Evolutionary conservation across 495 filamentous ascomycete species (phyloP).

Genomic region (Aspergillus cavernicola): DNA sequence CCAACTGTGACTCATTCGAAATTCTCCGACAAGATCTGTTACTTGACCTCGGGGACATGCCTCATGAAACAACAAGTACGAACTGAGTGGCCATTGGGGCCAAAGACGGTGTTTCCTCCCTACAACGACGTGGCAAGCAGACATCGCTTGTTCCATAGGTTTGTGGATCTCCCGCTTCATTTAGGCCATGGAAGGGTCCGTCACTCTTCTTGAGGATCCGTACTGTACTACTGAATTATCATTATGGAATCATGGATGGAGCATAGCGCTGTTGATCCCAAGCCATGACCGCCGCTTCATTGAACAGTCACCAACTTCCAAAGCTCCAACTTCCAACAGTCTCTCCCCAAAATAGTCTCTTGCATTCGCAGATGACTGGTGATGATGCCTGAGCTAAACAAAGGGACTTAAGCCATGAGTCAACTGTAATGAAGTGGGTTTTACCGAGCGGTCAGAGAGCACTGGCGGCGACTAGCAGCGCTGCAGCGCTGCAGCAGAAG

Average conservation of each 20-base stretch:
- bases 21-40: not conserved
- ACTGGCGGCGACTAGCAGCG: conserved; percentile 24
- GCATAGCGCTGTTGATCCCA: not conserved
- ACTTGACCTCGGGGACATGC: not conserved
- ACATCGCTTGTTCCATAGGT: conserved; percentile 12
- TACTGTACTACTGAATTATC: not conserved
- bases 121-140: conserved; percentile 24
- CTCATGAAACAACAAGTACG: conserved; percentile 7
- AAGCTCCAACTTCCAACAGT: not conserved
- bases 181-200: conserved; percentile 3
- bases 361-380: conserved; percentile 1
- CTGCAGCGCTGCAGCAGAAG: conserved; percentile 26
- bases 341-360: conserved; percentile 4
- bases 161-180: conserved; percentile 22
- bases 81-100: conserved; percentile 14
- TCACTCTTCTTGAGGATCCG: not conserved
- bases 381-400: not conserved
- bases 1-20: conserved; percentile 6
- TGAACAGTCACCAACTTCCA: conserved; percentile 1
- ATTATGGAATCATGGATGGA: not conserved
- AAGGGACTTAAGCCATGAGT: not conserved
- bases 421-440: conserved; percentile 14
- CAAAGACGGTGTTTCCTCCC: conserved; percentile 14
- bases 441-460: conserved; percentile 23
- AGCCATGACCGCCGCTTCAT: not conserved